Base-by-base conservation (phyloP, 2,329 filamentous ascomycete genomes). In the Mycocentrospora acerina region DNA sequence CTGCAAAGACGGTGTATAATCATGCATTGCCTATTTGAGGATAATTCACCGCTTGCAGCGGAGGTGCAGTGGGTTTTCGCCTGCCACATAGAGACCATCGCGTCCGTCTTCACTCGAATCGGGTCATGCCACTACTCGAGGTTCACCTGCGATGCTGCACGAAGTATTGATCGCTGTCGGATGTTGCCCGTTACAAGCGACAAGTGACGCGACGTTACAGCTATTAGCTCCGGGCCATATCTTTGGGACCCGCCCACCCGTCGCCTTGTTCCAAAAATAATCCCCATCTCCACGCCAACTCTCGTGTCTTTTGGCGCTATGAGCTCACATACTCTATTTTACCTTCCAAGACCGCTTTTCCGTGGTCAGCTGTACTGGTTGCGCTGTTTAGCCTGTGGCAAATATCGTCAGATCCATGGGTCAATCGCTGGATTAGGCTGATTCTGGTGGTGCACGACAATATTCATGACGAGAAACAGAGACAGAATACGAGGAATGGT, bases 241-340 rank as follows among this genome's bases (percentile, higher is more conserved):
- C 45, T 42, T 37, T 61, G 40, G 30, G 45, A n/a, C 48, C 51
- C 29, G 38, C 44, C 48, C 56, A 53, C 51, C 45, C 50, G 43
- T 47, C 35, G 40, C 22, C 37, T n/a, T n/a, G 28, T 52, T 40
- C 60, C 54, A 64, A 65, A 64, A 64, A 64, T 64, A 66, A n/a
- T 30, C 37, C 36, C 7, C 37, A 32, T 47, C 49, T 51, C 57
- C 55, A 54, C 56, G 46, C 48, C 41, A 17, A 40, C 40, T 48
- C 57, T 60, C 56, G 57, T 57, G 51, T 57, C 43, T 42, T 39
- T 37, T 30, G 18, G 49, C 52, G 47, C 56, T 60, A 63, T 60
- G 55, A 61, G 54, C 58, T 59, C 55, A 64, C 51, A 37, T 48
- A 40, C 42, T 47, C 35, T 49, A 39, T 52, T 50, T 42, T 40